phyloP scores from a whole-genome alignment of 441 rosid species.

The Hypseocharis bilobata region DNA sequence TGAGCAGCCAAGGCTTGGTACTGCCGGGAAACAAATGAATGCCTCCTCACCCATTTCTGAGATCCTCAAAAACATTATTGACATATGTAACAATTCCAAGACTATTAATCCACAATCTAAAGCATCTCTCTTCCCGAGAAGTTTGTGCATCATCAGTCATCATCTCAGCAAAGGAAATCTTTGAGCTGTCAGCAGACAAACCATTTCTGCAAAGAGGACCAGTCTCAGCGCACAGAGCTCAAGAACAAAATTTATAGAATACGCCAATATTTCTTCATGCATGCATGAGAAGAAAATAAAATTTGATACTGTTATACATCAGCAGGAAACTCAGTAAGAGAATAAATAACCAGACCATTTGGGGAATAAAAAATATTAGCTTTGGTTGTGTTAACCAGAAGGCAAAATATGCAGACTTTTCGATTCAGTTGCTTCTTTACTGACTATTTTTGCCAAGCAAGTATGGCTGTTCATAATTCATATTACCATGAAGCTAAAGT shows the following conservation, averaged over 20 bases:
- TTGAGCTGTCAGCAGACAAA: conserved; percentile 50
- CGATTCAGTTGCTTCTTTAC: background rate
- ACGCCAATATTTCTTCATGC: background rate
- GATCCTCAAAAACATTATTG: conserved; percentile 85
- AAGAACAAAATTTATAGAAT: background rate
- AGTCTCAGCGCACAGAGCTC: conserved; percentile 9
- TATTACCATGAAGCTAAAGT: background rate
- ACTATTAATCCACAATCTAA: conserved; percentile 97
- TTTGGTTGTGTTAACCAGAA: too few relatives aligned
- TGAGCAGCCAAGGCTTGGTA: background rate
- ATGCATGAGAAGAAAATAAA: background rate
- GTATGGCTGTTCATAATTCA: background rate
- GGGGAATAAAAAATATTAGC: background rate
- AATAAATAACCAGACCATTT: background rate
- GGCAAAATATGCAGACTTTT: background rate
- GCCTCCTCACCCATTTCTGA: conserved; percentile 73
- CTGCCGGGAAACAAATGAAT: conserved; percentile 5
- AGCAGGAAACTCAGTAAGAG: background rate
- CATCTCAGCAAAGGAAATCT: conserved; percentile 79
- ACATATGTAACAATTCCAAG: conserved; percentile 71
- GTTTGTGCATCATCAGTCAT: conserved; percentile 88
- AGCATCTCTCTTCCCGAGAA: conserved; percentile 95
- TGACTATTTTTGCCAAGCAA: background rate
- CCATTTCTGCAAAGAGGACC: conserved; percentile 64
- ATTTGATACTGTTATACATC: background rate